These are phyloP conservation scores for Cystobasidium pallidum DNA, from an alignment of 1,284 basidiomycete genomes.

Conservation along the genomic window DNA sequence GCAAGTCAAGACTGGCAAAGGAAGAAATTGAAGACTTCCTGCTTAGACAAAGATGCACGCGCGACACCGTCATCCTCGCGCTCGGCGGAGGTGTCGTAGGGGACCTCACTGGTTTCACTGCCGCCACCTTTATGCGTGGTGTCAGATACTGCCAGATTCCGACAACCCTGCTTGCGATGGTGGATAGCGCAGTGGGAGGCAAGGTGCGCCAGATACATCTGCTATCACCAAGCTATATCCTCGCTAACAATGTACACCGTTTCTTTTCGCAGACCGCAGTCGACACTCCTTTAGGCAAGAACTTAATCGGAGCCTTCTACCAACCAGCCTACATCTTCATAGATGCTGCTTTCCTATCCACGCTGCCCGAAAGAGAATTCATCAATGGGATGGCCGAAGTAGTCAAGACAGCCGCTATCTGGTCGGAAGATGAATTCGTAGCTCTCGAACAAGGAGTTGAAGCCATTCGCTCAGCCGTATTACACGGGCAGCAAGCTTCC, in stretches of 20 bases:
- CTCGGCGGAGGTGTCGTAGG: constrained; percentile 95
- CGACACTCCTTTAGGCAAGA: constrained; percentile 95
- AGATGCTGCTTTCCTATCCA: constrained; percentile 92
- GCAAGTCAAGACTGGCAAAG: constrained; percentile 89
- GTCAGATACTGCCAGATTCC: constrained; percentile 95
- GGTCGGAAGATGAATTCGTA: constrained; percentile 84
- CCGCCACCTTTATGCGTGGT: constrained; percentile 95
- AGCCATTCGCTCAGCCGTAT: constrained; percentile 81
- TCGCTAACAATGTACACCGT: not conserved
- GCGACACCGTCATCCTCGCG: constrained; percentile 91
- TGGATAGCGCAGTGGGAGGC: constrained; percentile 94
- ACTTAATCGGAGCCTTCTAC: constrained; percentile 97
- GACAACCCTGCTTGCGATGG: constrained; percentile 96
- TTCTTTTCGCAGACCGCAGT: constrained; percentile 78
- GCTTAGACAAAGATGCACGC: constrained; percentile 81
- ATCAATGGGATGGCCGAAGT: constrained; percentile 99
- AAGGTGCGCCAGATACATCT: constrained; percentile 61
- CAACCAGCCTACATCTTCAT: constrained; percentile 98
- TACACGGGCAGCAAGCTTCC: constrained; percentile 65
- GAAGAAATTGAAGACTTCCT: constrained; percentile 94
- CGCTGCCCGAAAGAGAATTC: constrained; percentile 88
- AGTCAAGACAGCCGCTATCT: constrained; percentile 97
- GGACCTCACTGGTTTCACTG: constrained; percentile 93
- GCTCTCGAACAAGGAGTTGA: constrained; percentile 79
- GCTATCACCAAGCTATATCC: not conserved